phyloP scores from a whole-genome alignment of 495 filamentous ascomycete genomes.

The Annulohypoxylon bovei region DNA sequence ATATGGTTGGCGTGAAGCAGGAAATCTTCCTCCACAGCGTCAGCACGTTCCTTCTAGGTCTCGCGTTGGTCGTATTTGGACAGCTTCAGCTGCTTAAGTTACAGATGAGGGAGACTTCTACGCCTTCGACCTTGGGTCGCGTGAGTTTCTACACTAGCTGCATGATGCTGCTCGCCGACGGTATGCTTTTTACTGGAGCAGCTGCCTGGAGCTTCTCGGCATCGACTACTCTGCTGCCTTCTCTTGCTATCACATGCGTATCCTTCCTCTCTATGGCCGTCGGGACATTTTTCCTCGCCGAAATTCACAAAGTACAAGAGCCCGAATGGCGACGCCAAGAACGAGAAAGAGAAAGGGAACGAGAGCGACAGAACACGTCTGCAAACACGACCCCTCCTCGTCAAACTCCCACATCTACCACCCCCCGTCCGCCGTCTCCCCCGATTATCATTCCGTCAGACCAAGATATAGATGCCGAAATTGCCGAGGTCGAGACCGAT shows the following conservation, averaged over 20 bases:
- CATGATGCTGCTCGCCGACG: conserved; percentile 88
- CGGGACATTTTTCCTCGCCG: conserved; percentile 85
- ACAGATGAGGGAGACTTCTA: conserved; percentile 91
- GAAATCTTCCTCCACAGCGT: conserved; percentile 75
- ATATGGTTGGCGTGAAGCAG: conserved; percentile 80
- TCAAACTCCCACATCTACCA: conserved; percentile 71
- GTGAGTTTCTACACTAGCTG: conserved; percentile 89
- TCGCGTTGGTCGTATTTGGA: conserved; percentile 69
- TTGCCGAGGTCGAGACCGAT: conserved; percentile 55
- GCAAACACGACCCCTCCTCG: conserved; percentile 52
- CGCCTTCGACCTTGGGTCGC: conserved; percentile 91
- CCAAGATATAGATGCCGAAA: conserved; percentile 75
- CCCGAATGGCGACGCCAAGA: conserved; percentile 76
- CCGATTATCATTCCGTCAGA: conserved; percentile 86
- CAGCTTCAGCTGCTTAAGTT: conserved; percentile 80
- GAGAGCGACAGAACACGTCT: conserved; percentile 49
- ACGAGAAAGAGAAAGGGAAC: conserved; percentile 59
- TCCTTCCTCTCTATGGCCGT: conserved; percentile 69
- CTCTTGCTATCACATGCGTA: conserved; percentile 78
- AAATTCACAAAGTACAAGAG: conserved; percentile 87
- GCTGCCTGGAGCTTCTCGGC: conserved; percentile 71
- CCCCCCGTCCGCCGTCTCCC: conserved; percentile 46
- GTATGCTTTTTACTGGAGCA: conserved; percentile 68
- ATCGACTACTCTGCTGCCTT: conserved; percentile 71
- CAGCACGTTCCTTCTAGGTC: conserved; percentile 72